phyloP scores from a whole-genome alignment of 495 filamentous ascomycete species.

The Podospora anserina region DNA sequence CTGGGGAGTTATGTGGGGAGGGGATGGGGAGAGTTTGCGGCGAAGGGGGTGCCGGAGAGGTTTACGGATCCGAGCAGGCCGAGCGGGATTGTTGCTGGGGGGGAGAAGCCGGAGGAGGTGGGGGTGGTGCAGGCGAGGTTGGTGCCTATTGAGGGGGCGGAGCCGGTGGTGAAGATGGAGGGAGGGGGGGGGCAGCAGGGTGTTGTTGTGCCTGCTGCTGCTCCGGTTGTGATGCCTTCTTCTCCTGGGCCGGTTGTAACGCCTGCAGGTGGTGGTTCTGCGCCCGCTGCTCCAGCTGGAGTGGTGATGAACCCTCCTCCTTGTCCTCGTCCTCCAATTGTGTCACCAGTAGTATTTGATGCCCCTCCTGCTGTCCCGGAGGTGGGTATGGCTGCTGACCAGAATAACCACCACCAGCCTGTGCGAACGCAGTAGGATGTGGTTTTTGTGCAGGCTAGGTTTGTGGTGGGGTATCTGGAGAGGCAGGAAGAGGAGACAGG shows the following conservation, averaged over 20 bases:
- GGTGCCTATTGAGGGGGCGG: constrained; percentile 12
- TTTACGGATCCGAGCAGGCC: constrained; percentile 52
- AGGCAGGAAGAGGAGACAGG: no score
- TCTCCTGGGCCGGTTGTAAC: no score
- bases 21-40: constrained; percentile 57
- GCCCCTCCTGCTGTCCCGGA: no score
- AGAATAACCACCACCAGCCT: background rate
- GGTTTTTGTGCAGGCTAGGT: background rate
- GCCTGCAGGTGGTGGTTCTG: no score
- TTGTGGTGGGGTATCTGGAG: background rate
- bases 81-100: background rate
- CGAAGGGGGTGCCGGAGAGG: constrained; percentile 64
- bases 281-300: no score
- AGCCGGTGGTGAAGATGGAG: constrained; percentile 5
- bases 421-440: background rate
- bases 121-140: constrained; percentile 4
- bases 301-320: no score
- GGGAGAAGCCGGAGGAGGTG: constrained; percentile 9
- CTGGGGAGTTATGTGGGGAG: constrained; percentile 72
- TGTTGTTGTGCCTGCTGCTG: background rate
- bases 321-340: no score
- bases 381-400: no score
- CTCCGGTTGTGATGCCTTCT: background rate
- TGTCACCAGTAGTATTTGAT: no score
- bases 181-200: background rate